Evolutionary conservation across 2,329 filamentous ascomycete species (phyloP), one percentile per base, ranked within the genome.

Genomic region (Colletotrichum truncatum): DNA sequence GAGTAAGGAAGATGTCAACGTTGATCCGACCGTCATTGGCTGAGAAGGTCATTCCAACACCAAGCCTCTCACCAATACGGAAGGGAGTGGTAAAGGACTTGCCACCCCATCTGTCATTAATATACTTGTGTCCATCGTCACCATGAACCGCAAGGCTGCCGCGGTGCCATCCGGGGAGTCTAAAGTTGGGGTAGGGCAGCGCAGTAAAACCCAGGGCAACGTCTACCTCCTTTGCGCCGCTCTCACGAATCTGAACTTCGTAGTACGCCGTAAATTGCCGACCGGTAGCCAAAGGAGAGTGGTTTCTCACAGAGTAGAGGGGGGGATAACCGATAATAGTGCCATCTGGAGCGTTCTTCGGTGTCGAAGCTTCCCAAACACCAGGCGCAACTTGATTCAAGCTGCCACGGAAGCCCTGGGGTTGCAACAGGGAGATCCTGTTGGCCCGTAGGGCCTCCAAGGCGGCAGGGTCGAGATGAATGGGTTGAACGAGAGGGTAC

Each of bases 141-240:
- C 90, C 89, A 74, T 95, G 93, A n/a, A 95, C 87, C 1, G 84
- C 93, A 12, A 94, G 73, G 68, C 88, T 91, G 16, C 87, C 92
- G 32, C 92, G 85, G 73, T 96, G 91, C 93, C 92, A 95, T 2
- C 93, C 93, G 0, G 93, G 93, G 65, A 94, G 84, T 7, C 93
- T 86, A 80, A 93, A 95, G 0, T 85, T 83, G 6, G 93, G 93
- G 73, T 94, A 95, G 7, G 93, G 93, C 49, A 91, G 86, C 1
- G 91, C 92, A 0, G 86, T 80, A 75, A 89, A 93, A 9, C 93
- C 93, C 9, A 95, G 74, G 0, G 89, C 91, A 1, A 94, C 79
- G 38, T 77, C 79, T 54, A 84, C 77, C 62, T 85, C 83, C 4
- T 70, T 70, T 21, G 82, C 81, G 58, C 85, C 78, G 16, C 75